phyloP scores from a whole-genome alignment of 208 protist species.

The Herpetomonas tarakana region DNA sequence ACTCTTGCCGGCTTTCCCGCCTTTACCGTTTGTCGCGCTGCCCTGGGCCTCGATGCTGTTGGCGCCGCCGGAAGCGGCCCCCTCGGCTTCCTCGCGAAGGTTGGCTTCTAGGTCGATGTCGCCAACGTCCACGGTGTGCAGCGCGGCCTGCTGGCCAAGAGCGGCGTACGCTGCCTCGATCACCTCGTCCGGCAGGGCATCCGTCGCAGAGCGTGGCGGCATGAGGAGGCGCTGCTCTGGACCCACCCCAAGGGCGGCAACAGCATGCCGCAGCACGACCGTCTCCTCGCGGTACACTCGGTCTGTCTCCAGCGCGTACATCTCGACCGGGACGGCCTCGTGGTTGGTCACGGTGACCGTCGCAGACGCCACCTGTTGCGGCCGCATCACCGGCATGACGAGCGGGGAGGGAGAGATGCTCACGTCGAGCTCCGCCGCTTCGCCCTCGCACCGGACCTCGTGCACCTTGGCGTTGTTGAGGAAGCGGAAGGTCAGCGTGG shows the following conservation, averaged over 20 bases:
- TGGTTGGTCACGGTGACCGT: slow-evolving; percentile 83
- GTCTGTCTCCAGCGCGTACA: slow-evolving; percentile 89
- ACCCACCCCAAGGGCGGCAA: slow-evolving; percentile 11
- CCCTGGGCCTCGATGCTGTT: background rate
- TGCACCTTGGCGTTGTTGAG: slow-evolving; percentile 28
- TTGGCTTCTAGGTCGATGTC: background rate
- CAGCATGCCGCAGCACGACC: slow-evolving; percentile 44
- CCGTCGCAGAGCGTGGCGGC: slow-evolving; percentile 56
- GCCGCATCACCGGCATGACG: slow-evolving; percentile 66
- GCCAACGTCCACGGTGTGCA: background rate
- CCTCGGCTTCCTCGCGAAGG: background rate
- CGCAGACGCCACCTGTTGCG: slow-evolving; percentile 54
- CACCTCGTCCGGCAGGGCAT: slow-evolving; percentile 59
- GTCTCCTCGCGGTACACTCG: slow-evolving; percentile 56
- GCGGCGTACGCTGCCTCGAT: slow-evolving; percentile 59
- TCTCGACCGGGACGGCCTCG: slow-evolving; percentile 79
- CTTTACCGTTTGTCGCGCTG: background rate
- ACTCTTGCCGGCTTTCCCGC: background rate
- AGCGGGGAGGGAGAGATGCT: slow-evolving; percentile 43
- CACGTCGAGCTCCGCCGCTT: slow-evolving; percentile 31
- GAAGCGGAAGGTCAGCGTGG: slow-evolving; percentile 4
- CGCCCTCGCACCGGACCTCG: slow-evolving; percentile 44
- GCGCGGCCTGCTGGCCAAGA: slow-evolving; percentile 21
- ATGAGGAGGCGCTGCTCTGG: slow-evolving; percentile 50
- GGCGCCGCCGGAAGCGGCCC: background rate